These are phyloP conservation scores for Cyberlindnera suaveolens DNA, from an alignment of 805 yeast genomes.

Conservation along the genomic window DNA sequence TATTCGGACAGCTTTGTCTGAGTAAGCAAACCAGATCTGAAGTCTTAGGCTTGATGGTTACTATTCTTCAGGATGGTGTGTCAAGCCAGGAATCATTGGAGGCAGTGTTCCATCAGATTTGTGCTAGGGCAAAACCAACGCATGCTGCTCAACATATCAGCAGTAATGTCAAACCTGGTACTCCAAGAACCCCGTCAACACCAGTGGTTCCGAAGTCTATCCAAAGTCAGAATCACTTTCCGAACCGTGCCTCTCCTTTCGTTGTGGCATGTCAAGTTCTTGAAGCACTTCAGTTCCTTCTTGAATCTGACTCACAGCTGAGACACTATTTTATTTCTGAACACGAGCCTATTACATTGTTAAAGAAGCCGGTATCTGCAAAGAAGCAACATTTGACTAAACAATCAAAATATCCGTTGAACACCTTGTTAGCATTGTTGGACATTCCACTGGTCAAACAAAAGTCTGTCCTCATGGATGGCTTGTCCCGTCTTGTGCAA, in stretches of 20 bases:
- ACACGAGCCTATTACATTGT: constrained; percentile 46
- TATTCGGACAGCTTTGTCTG: constrained; percentile 61
- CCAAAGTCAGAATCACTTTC: constrained; percentile 38
- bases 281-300: constrained; percentile 64
- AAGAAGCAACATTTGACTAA: constrained; percentile 32
- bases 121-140: constrained; percentile 24
- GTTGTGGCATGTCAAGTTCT: constrained; percentile 71
- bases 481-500: constrained; percentile 67
- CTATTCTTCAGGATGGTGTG: constrained; percentile 73
- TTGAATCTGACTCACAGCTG: constrained; percentile 61
- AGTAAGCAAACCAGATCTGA: constrained; percentile 78
- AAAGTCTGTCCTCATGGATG: constrained; percentile 71
- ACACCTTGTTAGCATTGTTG: constrained; percentile 55
- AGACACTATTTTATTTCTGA: constrained; percentile 74
- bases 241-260: constrained; percentile 59
- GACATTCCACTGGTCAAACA: constrained; percentile 60
- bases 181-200: constrained; percentile 19
- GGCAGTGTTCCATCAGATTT: constrained; percentile 50
- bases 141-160: background rate
- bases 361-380: constrained; percentile 27
- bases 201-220: constrained; percentile 40
- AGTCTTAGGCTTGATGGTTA: constrained; percentile 58
- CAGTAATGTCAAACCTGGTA: constrained; percentile 3
- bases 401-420: constrained; percentile 63
- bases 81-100: constrained; percentile 54